These are phyloP conservation scores for Phytophthora rubi DNA, from an alignment of 352 stramenopile species.

Conservation along the genomic window DNA sequence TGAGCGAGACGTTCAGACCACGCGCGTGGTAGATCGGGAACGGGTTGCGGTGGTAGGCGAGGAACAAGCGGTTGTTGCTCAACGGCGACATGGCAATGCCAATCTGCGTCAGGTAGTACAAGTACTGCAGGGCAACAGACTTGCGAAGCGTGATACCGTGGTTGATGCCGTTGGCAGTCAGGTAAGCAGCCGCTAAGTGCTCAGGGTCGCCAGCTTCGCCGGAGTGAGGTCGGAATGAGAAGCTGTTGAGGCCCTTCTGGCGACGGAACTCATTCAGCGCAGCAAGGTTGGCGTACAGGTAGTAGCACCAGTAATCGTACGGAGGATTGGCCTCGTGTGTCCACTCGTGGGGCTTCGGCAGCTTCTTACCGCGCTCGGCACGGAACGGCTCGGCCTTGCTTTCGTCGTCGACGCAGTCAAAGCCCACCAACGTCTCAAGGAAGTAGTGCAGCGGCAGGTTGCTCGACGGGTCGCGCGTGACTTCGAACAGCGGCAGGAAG, in stretches of 20 bases:
- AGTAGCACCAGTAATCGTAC: constrained; percentile 97
- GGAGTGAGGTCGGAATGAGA: constrained; percentile 98
- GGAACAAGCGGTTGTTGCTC: constrained; percentile 96
- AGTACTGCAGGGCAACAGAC: constrained; percentile 96
- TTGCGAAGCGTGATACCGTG: constrained; percentile 99
- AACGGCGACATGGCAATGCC: constrained; percentile 94
- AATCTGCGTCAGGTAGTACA: constrained; percentile 99
- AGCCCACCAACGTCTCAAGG: constrained; percentile 95
- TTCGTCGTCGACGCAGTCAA: constrained; percentile 99
- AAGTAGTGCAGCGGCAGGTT: constrained; percentile 94
- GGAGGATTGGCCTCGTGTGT: constrained; percentile 91
- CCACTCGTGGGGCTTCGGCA: constrained; percentile 88
- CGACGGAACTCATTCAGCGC: constrained; percentile 95
- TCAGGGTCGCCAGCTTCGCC: constrained; percentile 98
- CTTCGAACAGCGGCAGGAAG: constrained; percentile 98
- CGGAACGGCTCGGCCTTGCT: constrained; percentile 92
- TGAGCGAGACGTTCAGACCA: constrained; percentile 98
- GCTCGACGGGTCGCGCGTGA: constrained; percentile 94
- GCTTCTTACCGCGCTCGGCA: constrained; percentile 74
- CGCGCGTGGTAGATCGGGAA: constrained; percentile 96
- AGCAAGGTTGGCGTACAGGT: constrained; percentile 97
- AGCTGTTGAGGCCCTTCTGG: constrained; percentile 89
- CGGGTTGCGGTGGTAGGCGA: constrained; percentile 95
- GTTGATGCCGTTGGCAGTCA: constrained; percentile 96
- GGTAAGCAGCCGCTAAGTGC: constrained; percentile 93